phyloP scores from a whole-genome alignment of 176 grass and related monocot genomes.

The Chloris gayana region DNA sequence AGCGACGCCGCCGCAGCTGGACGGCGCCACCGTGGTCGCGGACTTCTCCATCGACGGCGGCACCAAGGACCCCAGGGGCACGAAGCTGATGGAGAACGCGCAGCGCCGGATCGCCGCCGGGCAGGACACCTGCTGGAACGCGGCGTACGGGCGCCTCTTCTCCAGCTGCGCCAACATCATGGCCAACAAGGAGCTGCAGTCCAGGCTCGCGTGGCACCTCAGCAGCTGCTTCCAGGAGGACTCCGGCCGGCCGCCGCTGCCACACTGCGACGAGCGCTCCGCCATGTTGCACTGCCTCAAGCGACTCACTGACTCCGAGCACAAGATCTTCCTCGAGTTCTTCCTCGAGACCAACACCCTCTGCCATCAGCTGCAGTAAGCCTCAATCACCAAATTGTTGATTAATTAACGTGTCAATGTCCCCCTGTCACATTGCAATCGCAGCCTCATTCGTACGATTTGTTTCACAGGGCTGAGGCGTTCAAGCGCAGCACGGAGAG shows the following conservation, averaged over 20 bases:
- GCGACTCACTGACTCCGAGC: constrained; percentile 55
- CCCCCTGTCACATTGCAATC: background rate
- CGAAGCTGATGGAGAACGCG: constrained; percentile 56
- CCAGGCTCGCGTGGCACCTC: constrained; percentile 65
- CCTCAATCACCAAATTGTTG: too few species aligned
- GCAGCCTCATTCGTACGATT: background rate
- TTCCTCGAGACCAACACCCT: constrained; percentile 69
- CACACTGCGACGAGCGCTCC: constrained; percentile 34
- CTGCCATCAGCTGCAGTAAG: constrained; percentile 75
- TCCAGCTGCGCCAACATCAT: constrained; percentile 71
- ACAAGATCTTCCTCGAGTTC: constrained; percentile 71
- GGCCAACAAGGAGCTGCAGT: constrained; percentile 56
- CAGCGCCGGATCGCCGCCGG: constrained; percentile 31
- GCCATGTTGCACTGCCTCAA: constrained; percentile 61
- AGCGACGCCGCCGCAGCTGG: background rate
- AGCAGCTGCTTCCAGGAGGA: constrained; percentile 79
- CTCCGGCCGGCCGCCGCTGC: constrained; percentile 59
- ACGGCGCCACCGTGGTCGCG: background rate
- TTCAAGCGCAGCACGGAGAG: constrained; percentile 76
- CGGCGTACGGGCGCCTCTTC: constrained; percentile 60
- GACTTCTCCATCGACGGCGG: constrained; percentile 47
- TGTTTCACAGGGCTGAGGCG: constrained; percentile 52
- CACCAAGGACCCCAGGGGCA: constrained; percentile 4
- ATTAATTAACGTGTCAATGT: background rate
- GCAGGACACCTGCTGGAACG: constrained; percentile 58